These are phyloP conservation scores for Niebla homalea DNA, from an alignment of 495 filamentous ascomycete species.

Conservation along the genomic window DNA sequence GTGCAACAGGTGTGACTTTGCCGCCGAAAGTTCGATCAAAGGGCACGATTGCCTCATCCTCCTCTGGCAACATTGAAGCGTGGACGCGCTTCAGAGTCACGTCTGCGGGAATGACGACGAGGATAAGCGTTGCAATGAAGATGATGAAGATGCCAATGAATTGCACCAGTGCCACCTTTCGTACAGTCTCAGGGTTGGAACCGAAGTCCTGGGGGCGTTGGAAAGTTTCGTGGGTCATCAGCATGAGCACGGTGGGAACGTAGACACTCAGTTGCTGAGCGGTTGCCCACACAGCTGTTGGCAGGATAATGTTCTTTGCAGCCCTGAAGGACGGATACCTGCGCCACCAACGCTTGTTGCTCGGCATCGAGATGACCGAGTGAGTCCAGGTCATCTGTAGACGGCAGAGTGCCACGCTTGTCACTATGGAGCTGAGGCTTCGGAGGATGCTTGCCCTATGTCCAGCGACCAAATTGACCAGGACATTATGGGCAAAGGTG, in stretches of 20 bases:
- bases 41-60: slow-evolving; percentile 59
- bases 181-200: slow-evolving; percentile 17
- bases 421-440: slow-evolving; percentile 25
- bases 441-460: slow-evolving; percentile 19
- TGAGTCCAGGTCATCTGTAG: slow-evolving; percentile 42
- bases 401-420: slow-evolving; percentile 43
- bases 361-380: slow-evolving; percentile 37
- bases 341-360: slow-evolving; percentile 14
- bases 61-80: slow-evolving; percentile 55
- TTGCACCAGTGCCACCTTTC: slow-evolving; percentile 21
- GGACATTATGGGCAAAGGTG: slow-evolving; percentile 9
- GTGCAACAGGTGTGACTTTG: slow-evolving; percentile 43
- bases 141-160: slow-evolving; percentile 24
- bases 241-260: slow-evolving; percentile 12
- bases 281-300: slow-evolving; percentile 21
- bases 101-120: slow-evolving; percentile 46
- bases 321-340: slow-evolving; percentile 27
- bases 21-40: slow-evolving; percentile 59
- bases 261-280: slow-evolving; percentile 13
- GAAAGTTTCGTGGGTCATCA: neutral
- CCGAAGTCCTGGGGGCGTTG: slow-evolving; percentile 13
- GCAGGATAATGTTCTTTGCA: slow-evolving; percentile 27
- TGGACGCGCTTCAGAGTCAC: slow-evolving; percentile 57
- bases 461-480: slow-evolving; percentile 23
- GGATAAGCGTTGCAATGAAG: slow-evolving; percentile 26